phyloP scores from a whole-genome alignment of 768 basidiomycete species.

The Hysterangium stoloniferum region DNA sequence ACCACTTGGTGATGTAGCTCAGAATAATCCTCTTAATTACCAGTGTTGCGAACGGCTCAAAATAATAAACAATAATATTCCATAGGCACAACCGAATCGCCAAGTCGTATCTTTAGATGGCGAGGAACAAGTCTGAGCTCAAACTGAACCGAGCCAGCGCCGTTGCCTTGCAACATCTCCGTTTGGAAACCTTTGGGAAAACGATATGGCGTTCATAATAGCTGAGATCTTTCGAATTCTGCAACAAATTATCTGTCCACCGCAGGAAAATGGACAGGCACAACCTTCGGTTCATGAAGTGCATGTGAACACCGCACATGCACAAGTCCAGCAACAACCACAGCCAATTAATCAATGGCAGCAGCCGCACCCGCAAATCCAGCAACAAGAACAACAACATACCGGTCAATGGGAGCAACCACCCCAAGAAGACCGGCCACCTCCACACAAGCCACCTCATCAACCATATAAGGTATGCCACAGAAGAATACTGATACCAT shows the following conservation, averaged over 20 bases:
- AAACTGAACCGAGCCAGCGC: background rate
- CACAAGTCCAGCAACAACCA: background rate
- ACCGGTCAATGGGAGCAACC: background rate
- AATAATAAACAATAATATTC: too few species aligned
- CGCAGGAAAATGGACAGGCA: background rate
- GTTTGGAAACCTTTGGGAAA: too few species aligned
- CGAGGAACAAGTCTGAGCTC: too few species aligned
- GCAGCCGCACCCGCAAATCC: background rate
- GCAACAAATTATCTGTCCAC: background rate
- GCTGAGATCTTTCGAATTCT: slow-evolving; percentile 6
- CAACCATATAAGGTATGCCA: background rate
- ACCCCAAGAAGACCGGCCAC: background rate
- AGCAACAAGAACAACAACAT: background rate
- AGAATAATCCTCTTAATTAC: too few species aligned
- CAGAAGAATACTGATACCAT: background rate
- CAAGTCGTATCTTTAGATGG: too few species aligned
- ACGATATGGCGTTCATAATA: too few species aligned
- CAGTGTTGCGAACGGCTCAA: too few species aligned
- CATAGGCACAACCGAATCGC: too few species aligned
- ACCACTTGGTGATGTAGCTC: too few species aligned
- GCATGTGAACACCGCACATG: background rate
- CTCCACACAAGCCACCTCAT: background rate
- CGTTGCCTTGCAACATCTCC: background rate
- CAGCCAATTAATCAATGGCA: background rate
- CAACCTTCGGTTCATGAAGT: background rate